A percentile compares a stretch with the other conserved stretches of the same genome.
These are phyloP conservation scores for Candida orba DNA, from an alignment of 805 yeast species.

Conservation along the genomic window DNA sequence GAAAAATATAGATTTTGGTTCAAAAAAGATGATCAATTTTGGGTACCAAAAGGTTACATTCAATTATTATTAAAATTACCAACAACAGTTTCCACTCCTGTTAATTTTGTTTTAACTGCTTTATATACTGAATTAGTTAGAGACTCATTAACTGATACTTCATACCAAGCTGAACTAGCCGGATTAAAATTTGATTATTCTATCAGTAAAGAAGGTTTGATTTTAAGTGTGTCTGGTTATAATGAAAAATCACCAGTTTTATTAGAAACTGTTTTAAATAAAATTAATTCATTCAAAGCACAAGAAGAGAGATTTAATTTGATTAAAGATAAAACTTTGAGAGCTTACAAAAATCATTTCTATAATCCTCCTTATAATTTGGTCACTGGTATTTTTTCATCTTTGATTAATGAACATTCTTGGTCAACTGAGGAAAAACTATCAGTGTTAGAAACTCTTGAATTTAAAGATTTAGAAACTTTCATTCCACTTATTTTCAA, in stretches of 20 bases:
- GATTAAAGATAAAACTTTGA: constrained; percentile 53
- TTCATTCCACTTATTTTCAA: constrained; percentile 48
- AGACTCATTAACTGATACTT: constrained; percentile 67
- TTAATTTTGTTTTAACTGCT: constrained; percentile 48
- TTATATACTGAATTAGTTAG: constrained; percentile 64
- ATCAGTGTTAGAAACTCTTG: constrained; percentile 34
- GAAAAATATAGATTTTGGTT: constrained; percentile 65
- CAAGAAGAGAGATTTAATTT: constrained; percentile 55
- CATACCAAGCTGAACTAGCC: constrained; percentile 81
- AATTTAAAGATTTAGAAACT: constrained; percentile 41
- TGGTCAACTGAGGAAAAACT: constrained; percentile 61
- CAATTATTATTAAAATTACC: constrained; percentile 62
- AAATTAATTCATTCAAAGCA: constrained; percentile 43
- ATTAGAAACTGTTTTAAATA: constrained; percentile 50
- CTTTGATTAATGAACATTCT: constrained; percentile 63
- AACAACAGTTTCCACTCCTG: constrained; percentile 49
- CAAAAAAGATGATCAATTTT: constrained; percentile 82
- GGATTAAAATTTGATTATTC: constrained; percentile 56
- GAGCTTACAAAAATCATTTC: constrained; percentile 61
- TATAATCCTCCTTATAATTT: constrained; percentile 75
- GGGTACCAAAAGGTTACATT: constrained; percentile 80
- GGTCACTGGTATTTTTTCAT: constrained; percentile 53
- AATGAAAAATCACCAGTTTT: constrained; percentile 71
- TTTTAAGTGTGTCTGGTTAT: constrained; percentile 66
- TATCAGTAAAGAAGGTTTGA: constrained; percentile 63